These are phyloP conservation scores for Dacryopinax spathularia DNA, from an alignment of 768 basidiomycete species.

Conservation along the genomic window DNA sequence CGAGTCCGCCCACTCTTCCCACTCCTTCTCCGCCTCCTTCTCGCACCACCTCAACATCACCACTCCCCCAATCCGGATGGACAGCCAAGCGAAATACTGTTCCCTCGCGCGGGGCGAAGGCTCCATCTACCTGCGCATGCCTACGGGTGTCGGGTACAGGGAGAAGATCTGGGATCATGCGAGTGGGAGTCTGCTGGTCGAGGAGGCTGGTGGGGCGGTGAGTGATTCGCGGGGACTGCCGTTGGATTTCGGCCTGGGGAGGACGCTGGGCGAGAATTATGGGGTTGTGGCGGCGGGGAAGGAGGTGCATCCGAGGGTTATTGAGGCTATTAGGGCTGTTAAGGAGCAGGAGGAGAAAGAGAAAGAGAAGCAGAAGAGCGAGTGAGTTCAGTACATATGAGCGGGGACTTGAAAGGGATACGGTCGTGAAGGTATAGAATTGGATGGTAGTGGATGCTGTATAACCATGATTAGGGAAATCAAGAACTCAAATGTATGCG, in stretches of 20 bases:
- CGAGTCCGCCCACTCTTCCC: slow-evolving; percentile 83
- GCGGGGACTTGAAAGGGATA: no score
- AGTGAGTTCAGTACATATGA: no score
- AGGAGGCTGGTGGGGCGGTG: slow-evolving; percentile 81
- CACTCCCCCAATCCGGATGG: slow-evolving; percentile 64
- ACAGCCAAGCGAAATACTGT: slow-evolving; percentile 91
- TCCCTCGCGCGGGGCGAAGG: slow-evolving; percentile 78
- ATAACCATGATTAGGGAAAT: no score
- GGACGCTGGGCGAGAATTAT: slow-evolving; percentile 72
- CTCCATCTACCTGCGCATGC: slow-evolving; percentile 66
- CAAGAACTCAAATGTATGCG: no score
- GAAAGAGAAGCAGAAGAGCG: not conserved
- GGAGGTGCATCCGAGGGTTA: slow-evolving; percentile 50
- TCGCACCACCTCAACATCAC: slow-evolving; percentile 52
- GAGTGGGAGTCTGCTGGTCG: slow-evolving; percentile 65
- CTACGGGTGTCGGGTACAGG: slow-evolving; percentile 57
- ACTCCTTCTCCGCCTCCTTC: slow-evolving; percentile 65
- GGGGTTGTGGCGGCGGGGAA: slow-evolving; percentile 76
- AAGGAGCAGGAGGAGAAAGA: slow-evolving; percentile 22
- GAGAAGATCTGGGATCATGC: slow-evolving; percentile 99
- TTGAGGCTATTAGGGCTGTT: slow-evolving; percentile 61
- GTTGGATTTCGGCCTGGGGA: slow-evolving; percentile 74
- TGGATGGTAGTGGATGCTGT: no score
- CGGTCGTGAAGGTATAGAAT: no score
- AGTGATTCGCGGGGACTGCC: slow-evolving; percentile 65